These are phyloP conservation scores for Ogataea polymorpha DNA, from an alignment of 805 yeast genomes.

Conservation along the genomic window DNA sequence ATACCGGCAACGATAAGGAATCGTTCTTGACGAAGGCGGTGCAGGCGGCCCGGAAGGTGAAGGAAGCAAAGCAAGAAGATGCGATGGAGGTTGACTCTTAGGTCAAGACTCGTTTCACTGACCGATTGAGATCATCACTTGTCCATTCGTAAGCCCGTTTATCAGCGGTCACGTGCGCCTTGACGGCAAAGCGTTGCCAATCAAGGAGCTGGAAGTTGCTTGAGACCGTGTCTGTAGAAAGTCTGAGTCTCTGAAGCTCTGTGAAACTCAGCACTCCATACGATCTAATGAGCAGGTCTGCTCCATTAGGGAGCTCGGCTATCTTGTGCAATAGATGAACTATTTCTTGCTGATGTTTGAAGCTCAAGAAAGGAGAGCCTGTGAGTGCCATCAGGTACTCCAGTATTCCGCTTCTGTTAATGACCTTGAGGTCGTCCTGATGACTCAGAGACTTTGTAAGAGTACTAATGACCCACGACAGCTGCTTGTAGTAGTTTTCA, in stretches of 20 bases:
- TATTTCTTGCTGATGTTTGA: slow-evolving; percentile 39
- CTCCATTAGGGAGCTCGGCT: slow-evolving; percentile 54
- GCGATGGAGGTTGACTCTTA: slow-evolving; percentile 10
- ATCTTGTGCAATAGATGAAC: slow-evolving; percentile 43
- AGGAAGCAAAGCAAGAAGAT: background rate
- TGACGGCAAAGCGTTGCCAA: slow-evolving; percentile 44
- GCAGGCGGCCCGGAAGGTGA: slow-evolving; percentile 20
- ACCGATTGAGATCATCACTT: slow-evolving; percentile 42
- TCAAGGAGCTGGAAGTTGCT: slow-evolving; percentile 37
- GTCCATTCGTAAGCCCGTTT: slow-evolving; percentile 67
- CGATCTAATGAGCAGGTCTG: slow-evolving; percentile 56
- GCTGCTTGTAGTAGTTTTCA: slow-evolving; percentile 52
- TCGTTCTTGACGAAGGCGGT: slow-evolving; percentile 25
- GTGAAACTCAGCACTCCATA: slow-evolving; percentile 43
- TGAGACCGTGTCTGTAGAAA: slow-evolving; percentile 7
- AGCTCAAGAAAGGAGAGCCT: slow-evolving; percentile 47
- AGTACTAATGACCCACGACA: slow-evolving; percentile 61
- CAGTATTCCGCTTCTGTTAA: slow-evolving; percentile 53
- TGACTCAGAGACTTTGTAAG: slow-evolving; percentile 47
- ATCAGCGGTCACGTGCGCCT: slow-evolving; percentile 40
- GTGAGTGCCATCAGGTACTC: slow-evolving; percentile 64
- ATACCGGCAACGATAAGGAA: slow-evolving; percentile 19
- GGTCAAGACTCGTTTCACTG: slow-evolving; percentile 42
- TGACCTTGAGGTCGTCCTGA: slow-evolving; percentile 48
- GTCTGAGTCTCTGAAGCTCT: slow-evolving; percentile 30